phyloP scores from a whole-genome alignment of 768 basidiomycete genomes.

The Hericium coralloides region DNA sequence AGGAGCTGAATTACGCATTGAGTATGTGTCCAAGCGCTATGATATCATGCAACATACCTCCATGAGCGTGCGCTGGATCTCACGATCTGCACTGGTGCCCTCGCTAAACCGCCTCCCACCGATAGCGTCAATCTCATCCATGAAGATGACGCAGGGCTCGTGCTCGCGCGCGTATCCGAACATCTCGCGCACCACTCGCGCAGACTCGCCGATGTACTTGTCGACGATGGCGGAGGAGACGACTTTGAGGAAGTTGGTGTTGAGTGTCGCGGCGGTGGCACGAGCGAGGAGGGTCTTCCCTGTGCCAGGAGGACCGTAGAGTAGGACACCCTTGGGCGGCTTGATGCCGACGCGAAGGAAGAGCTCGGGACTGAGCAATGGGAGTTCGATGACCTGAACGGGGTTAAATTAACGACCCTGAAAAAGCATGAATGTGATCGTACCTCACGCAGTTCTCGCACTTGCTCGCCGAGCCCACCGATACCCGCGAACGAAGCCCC shows the following conservation, averaged over 20 bases:
- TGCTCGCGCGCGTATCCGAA: conserved; percentile 97
- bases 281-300: conserved; percentile 93
- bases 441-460: conserved; percentile 91
- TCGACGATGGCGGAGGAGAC: conserved; percentile 97
- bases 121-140: conserved; percentile 98
- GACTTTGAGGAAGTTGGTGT: conserved; percentile 97
- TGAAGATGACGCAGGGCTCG: conserved; percentile 97
- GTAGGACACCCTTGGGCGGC: conserved; percentile 91
- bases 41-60: conserved; percentile 42
- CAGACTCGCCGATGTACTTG: conserved; percentile 98
- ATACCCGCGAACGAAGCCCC: conserved; percentile 94
- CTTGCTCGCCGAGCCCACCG: conserved; percentile 92
- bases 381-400: conserved; percentile 85
- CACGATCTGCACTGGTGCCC: conserved; percentile 95
- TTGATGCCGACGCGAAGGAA: conserved; percentile 94
- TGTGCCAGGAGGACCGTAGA: conserved; percentile 95
- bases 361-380: conserved; percentile 87
- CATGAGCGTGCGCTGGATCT: conserved; percentile 98
- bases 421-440: conserved; percentile 16
- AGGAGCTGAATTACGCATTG: conserved; percentile 52
- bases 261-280: conserved; percentile 90
- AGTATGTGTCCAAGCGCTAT: neutral
- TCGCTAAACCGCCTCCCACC: conserved; percentile 87
- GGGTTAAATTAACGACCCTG: neutral
- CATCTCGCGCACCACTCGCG: conserved; percentile 95